Evolutionary conservation across 192 early-diverging fungal species (phyloP), one percentile per base, ranked within the genome.

Genomic region (Umbelopsis vinacea): DNA sequence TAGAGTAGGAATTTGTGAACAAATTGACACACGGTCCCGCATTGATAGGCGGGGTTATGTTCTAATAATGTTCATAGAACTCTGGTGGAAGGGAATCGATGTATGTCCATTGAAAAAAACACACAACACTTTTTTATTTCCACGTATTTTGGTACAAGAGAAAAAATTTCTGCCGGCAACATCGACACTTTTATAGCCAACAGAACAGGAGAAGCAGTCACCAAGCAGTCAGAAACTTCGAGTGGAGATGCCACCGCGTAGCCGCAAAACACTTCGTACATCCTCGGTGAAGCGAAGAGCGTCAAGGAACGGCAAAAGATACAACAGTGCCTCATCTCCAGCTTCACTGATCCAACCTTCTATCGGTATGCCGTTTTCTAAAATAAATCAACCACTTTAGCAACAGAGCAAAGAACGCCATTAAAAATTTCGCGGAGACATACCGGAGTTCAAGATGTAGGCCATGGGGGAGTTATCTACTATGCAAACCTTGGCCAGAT

Each of bases 331-430:
- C 73, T 95, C 92, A 70, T 97, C 95, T 35, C 86, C 83, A 52
- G 87, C 79, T 73, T 94, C 89, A 72, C 76, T 83, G 43, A 93
- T 91, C 95, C 95, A 97, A n/a, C 83, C 88, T 69, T 92, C 86
- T 47, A 96, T 93, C 35, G 95, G 93, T 66, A 97, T 94, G 23
- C 91, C 94, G 75, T 97, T 97, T 50, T 96, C 95, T 94, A 54
- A n/a, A n/a, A n/a, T n/a, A n/a, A 50, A 53, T 7, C 12, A 54
- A 43, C n/a, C n/a, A n/a, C n/a, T n/a, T n/a, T n/a, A n/a, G n/a
- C n/a, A n/a, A n/a, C n/a, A n/a, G n/a, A n/a, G n/a, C n/a, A n/a
- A n/a, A n/a, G n/a, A n/a, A n/a, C n/a, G n/a, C n/a, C n/a, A n/a
- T n/a, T n/a, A n/a, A n/a, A n/a, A 37, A 46, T 68, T 68, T 68